Conservation (phyloP, 73 alveolate species). For the Symbiodinium natans region DNA sequence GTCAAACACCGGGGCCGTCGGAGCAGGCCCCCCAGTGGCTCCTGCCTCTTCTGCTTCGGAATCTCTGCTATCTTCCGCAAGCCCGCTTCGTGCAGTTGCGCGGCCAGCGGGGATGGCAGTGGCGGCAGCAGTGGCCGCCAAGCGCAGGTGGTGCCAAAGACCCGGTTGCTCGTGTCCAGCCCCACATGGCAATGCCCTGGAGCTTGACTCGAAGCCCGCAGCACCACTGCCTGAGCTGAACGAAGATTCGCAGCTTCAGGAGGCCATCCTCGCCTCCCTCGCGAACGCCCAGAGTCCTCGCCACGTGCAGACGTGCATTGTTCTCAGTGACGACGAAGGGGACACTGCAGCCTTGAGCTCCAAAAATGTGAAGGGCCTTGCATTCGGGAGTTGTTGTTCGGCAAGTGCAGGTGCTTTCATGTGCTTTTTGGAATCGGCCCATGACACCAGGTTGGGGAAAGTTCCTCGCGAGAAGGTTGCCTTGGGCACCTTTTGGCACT, state of each 20-base stretch:
- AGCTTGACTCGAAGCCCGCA: not conserved
- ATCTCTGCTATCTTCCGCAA: not conserved
- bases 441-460: constrained; percentile 25
- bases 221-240: not conserved
- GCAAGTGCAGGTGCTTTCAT: not conserved
- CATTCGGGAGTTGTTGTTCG: not conserved
- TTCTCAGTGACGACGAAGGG: constrained; percentile 29
- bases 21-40: not conserved
- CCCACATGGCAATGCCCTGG: not conserved
- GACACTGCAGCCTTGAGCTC: not conserved
- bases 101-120: not conserved
- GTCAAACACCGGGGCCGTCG: no score
- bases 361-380: not conserved
- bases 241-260: constrained; percentile 25
- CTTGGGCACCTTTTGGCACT: constrained; percentile 70
- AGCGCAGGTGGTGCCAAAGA: constrained; percentile 12
- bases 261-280: constrained; percentile 31
- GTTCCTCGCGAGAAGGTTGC: constrained; percentile 45
- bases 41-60: no score
- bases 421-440: not conserved
- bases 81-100: no score
- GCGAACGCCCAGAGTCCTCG: not conserved
- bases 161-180: constrained; percentile 8
- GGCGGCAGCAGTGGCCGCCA: no score
- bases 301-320: constrained; percentile 8